Evolutionary conservation across 2,329 filamentous ascomycete genomes (phyloP).

Genomic region (Nigrospora sphaerica): DNA sequence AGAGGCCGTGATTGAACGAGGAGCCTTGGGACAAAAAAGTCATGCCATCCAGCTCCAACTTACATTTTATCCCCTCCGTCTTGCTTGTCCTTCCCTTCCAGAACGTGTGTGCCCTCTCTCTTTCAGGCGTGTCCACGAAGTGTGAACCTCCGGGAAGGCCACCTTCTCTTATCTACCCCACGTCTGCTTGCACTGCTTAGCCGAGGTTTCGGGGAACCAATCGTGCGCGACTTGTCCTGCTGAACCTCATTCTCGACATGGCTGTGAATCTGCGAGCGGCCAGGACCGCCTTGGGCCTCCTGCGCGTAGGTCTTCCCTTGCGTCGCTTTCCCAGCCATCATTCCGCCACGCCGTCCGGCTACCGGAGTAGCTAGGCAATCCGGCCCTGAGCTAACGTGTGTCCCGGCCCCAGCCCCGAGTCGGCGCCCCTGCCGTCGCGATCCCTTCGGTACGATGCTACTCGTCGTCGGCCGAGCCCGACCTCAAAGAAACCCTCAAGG

Average conservation of each 20-base stretch:
- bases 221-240: not conserved
- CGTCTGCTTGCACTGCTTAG: not conserved
- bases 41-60: too few relatives aligned
- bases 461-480: slow-evolving; percentile 74
- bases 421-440: slow-evolving; percentile 13
- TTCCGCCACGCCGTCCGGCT: not conserved
- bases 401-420: slow-evolving; percentile 19
- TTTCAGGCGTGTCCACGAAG: too few relatives aligned
- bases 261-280: slow-evolving; percentile 57
- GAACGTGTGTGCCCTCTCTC: too few relatives aligned
- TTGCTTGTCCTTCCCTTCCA: too few relatives aligned
- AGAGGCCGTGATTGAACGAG: too few relatives aligned
- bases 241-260: slow-evolving; percentile 36
- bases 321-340: not conserved
- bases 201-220: slow-evolving; percentile 1
- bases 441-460: slow-evolving; percentile 48
- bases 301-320: slow-evolving; percentile 47
- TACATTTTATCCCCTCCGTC: too few relatives aligned
- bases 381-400: not conserved
- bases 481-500: slow-evolving; percentile 79
- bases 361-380: not conserved
- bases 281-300: slow-evolving; percentile 53
- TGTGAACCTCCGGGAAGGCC: too few relatives aligned
- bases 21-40: too few relatives aligned
- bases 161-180: not conserved